Conservation (phyloP, 129 eudicot genomes). For the Dittrichia graveolens region DNA sequence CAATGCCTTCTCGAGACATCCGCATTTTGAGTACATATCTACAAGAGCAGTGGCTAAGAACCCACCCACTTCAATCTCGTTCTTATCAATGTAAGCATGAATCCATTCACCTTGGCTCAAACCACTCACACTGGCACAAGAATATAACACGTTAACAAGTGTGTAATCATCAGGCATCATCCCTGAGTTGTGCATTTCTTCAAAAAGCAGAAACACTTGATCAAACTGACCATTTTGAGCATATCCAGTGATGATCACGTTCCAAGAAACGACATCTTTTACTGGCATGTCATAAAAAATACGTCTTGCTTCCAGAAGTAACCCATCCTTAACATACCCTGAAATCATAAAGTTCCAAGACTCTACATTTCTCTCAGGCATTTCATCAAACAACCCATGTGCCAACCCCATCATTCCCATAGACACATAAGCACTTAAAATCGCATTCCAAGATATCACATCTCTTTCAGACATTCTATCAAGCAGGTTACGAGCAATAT, state of each 20-base stretch:
- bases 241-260: conserved; percentile 47
- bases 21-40: conserved; percentile 58
- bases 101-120: conserved; percentile 54
- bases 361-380: conserved; percentile 49
- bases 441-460: conserved; percentile 48
- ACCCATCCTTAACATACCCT: conserved; percentile 41
- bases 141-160: conserved; percentile 41
- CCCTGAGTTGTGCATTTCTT: conserved; percentile 37
- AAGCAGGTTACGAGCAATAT: conserved; percentile 38
- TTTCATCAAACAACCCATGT: conserved; percentile 37
- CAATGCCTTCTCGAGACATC: conserved; percentile 45
- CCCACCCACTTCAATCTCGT: conserved; percentile 32
- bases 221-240: conserved; percentile 33
- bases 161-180: conserved; percentile 46
- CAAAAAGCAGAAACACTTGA: conserved; percentile 48
- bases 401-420: conserved; percentile 43
- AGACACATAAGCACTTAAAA: conserved; percentile 47
- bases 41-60: conserved; percentile 53
- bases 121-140: conserved; percentile 45
- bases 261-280: conserved; percentile 55
- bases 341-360: conserved; percentile 59
- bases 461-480: conserved; percentile 45
- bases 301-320: conserved; percentile 40
- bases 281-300: conserved; percentile 43
- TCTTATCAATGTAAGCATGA: conserved; percentile 35